Evolutionary conservation across 2,329 filamentous ascomycete species (phyloP).

Genomic region (Stachybotrys elegans): DNA sequence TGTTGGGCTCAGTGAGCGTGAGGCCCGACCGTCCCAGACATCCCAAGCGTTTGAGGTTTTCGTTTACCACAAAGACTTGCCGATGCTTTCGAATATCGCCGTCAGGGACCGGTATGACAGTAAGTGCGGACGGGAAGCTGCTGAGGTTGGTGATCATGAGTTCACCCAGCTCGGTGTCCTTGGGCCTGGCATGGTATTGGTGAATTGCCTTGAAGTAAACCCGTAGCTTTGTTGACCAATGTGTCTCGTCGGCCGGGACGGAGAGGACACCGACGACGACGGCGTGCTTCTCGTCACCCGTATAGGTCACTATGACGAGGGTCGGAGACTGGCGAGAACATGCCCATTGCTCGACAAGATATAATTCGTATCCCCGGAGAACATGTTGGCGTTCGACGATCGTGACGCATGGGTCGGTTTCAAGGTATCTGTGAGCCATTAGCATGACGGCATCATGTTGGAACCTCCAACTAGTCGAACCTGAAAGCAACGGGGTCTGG

Average conservation of each 20-base stretch:
- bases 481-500: conserved; percentile 54
- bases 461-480: too few relatives aligned
- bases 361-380: conserved; percentile 83
- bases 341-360: conserved; percentile 96
- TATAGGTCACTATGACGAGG: conserved; percentile 88
- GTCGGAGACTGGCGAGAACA: conserved; percentile 88
- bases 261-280: conserved; percentile 77
- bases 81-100: conserved; percentile 79
- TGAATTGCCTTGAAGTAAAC: conserved; percentile 83
- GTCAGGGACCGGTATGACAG: conserved; percentile 83
- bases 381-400: conserved; percentile 67
- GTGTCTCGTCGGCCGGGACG: conserved; percentile 71
- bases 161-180: conserved; percentile 75
- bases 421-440: conserved; percentile 57
- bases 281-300: conserved; percentile 73
- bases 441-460: too few relatives aligned
- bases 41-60: conserved; percentile 84
- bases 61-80: conserved; percentile 86
- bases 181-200: conserved; percentile 77
- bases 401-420: conserved; percentile 73
- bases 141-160: conserved; percentile 93
- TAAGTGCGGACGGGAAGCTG: conserved; percentile 85
- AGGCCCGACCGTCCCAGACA: conserved; percentile 88
- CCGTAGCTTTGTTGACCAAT: conserved; percentile 74
- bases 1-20: conserved; percentile 70